These are phyloP conservation scores for Aspergillus coremiiformis DNA, from an alignment of 495 filamentous ascomycete genomes.

Conservation along the genomic window DNA sequence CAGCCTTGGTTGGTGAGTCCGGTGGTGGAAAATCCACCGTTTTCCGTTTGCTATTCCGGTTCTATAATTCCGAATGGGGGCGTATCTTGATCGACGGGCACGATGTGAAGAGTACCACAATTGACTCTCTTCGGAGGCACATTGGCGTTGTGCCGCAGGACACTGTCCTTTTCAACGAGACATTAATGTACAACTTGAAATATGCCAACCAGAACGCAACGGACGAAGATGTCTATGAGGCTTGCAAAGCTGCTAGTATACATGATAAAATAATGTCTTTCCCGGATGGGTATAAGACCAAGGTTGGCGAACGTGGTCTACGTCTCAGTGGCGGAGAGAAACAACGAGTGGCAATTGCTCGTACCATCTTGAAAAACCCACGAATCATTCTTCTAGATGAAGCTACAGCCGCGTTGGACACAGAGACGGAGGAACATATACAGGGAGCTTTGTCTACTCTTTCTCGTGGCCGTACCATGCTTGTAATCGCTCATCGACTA, in stretches of 20 bases:
- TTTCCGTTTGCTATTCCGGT: conserved; percentile 92
- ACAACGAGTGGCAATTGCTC: conserved; percentile 92
- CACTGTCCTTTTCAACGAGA: conserved; percentile 94
- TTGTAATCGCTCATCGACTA: conserved; percentile 79
- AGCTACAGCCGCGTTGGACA: conserved; percentile 91
- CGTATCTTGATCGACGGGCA: conserved; percentile 76
- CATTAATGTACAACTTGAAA: conserved; percentile 91
- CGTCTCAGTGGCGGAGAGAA: conserved; percentile 93
- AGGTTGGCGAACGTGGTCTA: conserved; percentile 90
- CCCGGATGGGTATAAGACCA: conserved; percentile 85
- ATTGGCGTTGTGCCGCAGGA: conserved; percentile 98
- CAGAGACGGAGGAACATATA: conserved; percentile 93
- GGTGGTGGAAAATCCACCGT: conserved; percentile 96
- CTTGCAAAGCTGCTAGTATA: conserved; percentile 85
- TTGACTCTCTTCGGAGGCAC: conserved; percentile 81
- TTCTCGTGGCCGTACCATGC: conserved; percentile 74
- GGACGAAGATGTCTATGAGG: conserved; percentile 82
- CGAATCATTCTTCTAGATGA: conserved; percentile 95
- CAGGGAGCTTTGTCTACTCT: conserved; percentile 77
- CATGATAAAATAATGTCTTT: conserved; percentile 93
- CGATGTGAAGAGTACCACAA: conserved; percentile 78
- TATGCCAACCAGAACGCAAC: conserved; percentile 84
- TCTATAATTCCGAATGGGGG: conserved; percentile 76
- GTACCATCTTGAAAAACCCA: conserved; percentile 92
- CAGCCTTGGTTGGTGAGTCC: conserved; percentile 90